phyloP scores from a whole-genome alignment of 2,329 filamentous ascomycete species.

The Penicillium sp. region DNA sequence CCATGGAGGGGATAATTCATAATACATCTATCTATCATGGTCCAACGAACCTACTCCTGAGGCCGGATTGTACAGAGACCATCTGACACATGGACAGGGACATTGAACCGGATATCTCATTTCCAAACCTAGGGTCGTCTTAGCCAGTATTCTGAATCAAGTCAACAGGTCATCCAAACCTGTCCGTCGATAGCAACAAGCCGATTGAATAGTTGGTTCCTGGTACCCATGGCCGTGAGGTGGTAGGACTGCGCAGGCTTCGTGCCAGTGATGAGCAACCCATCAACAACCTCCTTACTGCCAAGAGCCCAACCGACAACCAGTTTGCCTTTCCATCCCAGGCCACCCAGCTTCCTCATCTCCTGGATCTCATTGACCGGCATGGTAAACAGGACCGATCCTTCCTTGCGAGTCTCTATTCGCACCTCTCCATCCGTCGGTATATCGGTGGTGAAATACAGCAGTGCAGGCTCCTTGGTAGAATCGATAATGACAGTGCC shows the following conservation, averaged over 20 bases:
- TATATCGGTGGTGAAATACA: slow-evolving; percentile 59
- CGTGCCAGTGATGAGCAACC: slow-evolving; percentile 61
- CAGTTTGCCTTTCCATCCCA: slow-evolving; percentile 80
- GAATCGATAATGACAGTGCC: slow-evolving; percentile 63
- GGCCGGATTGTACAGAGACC: background rate
- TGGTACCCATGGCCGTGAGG: slow-evolving; percentile 66
- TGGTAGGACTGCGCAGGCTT: slow-evolving; percentile 51
- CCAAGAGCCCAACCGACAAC: slow-evolving; percentile 72
- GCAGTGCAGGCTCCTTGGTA: slow-evolving; percentile 30
- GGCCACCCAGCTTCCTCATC: slow-evolving; percentile 71
- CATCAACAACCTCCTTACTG: slow-evolving; percentile 70
- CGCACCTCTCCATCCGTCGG: slow-evolving; percentile 40
- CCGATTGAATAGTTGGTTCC: slow-evolving; percentile 79
- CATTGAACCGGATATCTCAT: slow-evolving; percentile 3
- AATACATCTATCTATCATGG: background rate
- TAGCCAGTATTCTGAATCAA: slow-evolving; percentile 15
- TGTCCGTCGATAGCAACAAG: slow-evolving; percentile 71
- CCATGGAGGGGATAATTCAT: background rate
- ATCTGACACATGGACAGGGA: background rate
- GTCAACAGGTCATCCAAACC: slow-evolving; percentile 75
- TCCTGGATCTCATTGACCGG: slow-evolving; percentile 67
- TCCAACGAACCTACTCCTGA: background rate
- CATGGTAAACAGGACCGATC: slow-evolving; percentile 63
- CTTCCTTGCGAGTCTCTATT: slow-evolving; percentile 46
- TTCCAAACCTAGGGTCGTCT: slow-evolving; percentile 26